Evolutionary conservation across 1,284 basidiomycete genomes (phyloP).

Genomic region (Ustanciosporium gigantosporum): DNA sequence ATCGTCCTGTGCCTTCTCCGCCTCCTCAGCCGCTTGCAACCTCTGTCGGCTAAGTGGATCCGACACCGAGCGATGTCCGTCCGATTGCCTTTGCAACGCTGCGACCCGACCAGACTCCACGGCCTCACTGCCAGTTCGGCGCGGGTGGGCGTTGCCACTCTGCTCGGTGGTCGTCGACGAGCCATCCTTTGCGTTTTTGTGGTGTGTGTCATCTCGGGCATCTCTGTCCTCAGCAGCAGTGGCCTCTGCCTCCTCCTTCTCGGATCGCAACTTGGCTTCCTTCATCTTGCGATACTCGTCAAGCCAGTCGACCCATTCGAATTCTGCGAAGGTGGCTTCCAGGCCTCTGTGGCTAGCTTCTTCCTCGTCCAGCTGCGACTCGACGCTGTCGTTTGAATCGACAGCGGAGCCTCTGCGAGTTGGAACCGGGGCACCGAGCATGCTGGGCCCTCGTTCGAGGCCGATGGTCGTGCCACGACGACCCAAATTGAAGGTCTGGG

Average conservation of each 20-base stretch:
- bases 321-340: constrained; percentile 56
- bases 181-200: background rate
- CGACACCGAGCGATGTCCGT: constrained; percentile 35
- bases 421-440: constrained; percentile 8
- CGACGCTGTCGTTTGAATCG: constrained; percentile 39
- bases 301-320: constrained; percentile 69
- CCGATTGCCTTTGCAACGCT: constrained; percentile 23
- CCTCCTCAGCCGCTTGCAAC: constrained; percentile 18
- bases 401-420: constrained; percentile 25
- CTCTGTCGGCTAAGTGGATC: constrained; percentile 32
- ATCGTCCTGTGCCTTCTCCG: constrained; percentile 13
- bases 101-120: constrained; percentile 10
- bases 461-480: constrained; percentile 41
- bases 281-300: constrained; percentile 67
- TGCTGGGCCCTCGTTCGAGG: constrained; percentile 9
- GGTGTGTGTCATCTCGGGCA: background rate
- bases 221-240: background rate
- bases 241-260: constrained; percentile 42
- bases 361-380: constrained; percentile 38
- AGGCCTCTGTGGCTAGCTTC: constrained; percentile 19
- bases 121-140: constrained; percentile 22
- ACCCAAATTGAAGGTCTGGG: constrained; percentile 14
- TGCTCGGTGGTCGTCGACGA: background rate
- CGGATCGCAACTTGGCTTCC: constrained; percentile 65
- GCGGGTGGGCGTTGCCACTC: too few species aligned